phyloP scores from a whole-genome alignment of 192 early-diverging fungal species.

The Umbelopsis ramanniana region DNA sequence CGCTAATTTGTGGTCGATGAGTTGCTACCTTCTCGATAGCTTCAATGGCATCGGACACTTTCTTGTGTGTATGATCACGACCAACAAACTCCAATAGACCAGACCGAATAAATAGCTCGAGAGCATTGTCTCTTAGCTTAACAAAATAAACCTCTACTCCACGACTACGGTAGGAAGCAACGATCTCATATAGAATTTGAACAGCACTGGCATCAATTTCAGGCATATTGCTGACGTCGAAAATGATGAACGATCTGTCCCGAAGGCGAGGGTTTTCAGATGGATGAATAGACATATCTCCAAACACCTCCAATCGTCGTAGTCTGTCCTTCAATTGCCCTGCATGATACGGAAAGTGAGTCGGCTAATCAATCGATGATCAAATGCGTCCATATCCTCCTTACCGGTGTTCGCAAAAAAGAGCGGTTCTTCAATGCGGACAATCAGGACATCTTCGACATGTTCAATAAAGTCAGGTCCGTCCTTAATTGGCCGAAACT shows the following conservation, averaged over 20 bases:
- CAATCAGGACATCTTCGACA: constrained; percentile 83
- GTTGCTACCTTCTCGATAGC: constrained; percentile 31
- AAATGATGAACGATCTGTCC: constrained; percentile 78
- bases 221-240: constrained; percentile 91
- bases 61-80: constrained; percentile 68
- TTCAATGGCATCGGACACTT: constrained; percentile 52
- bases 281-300: constrained; percentile 94
- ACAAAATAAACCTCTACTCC: constrained; percentile 91
- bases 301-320: constrained; percentile 91
- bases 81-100: constrained; percentile 70
- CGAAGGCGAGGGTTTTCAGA: constrained; percentile 82
- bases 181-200: constrained; percentile 89
- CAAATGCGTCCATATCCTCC: not conserved
- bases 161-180: constrained; percentile 81
- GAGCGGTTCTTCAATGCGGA: constrained; percentile 90
- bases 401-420: constrained; percentile 92
- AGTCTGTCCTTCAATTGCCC: constrained; percentile 96
- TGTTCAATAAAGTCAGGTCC: constrained; percentile 68
- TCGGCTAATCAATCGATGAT: not conserved
- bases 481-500: constrained; percentile 75
- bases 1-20: constrained; percentile 4
- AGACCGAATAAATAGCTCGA: constrained; percentile 71
- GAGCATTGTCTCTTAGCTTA: constrained; percentile 76
- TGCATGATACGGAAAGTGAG: constrained; percentile 2
- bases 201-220: constrained; percentile 82